These are phyloP conservation scores for Mallotus nudiflorus DNA, from an alignment of 345 rosid species.

Conservation along the genomic window DNA sequence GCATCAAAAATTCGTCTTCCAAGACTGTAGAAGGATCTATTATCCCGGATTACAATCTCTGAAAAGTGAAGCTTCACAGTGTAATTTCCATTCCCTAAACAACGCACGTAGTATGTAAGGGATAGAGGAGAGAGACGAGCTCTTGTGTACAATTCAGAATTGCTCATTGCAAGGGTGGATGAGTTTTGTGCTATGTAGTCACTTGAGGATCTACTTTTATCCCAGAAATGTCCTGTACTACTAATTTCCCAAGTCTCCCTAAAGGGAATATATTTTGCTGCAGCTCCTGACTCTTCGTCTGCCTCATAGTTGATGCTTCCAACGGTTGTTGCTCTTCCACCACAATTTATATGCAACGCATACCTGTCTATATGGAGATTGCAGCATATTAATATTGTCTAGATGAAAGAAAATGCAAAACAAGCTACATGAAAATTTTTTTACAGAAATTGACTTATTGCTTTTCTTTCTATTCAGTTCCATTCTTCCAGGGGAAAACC, in stretches of 20 bases:
- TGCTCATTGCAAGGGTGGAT: conserved; percentile 5
- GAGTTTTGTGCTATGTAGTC: conserved; percentile 13
- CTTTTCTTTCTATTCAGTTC: not conserved
- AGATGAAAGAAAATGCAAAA: not conserved
- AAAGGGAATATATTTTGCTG: conserved; percentile 8
- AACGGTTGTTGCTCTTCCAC: conserved; percentile 13
- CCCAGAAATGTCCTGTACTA: conserved; percentile 17
- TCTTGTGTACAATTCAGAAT: conserved; percentile 4
- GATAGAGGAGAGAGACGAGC: conserved; percentile 19
- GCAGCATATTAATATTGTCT: not conserved
- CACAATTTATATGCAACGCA: conserved; percentile 21
- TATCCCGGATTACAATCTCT: too few species aligned
- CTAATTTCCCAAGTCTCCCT: conserved; percentile 16
- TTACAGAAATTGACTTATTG: not conserved
- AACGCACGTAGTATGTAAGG: conserved; percentile 7
- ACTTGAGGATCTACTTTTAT: not conserved
- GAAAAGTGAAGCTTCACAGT: too few species aligned
- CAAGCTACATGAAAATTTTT: not conserved
- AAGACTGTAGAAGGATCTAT: too few species aligned
- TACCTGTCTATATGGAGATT: conserved; percentile 7
- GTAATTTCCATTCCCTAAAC: conserved; percentile 15
- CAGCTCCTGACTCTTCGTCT: conserved; percentile 1
- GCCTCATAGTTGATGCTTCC: conserved; percentile 11
- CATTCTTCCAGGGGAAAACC: too few species aligned
- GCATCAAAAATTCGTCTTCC: too few species aligned